Base-by-base conservation (phyloP, 2,329 filamentous ascomycete species). In the Ophiobolus disseminans region DNA sequence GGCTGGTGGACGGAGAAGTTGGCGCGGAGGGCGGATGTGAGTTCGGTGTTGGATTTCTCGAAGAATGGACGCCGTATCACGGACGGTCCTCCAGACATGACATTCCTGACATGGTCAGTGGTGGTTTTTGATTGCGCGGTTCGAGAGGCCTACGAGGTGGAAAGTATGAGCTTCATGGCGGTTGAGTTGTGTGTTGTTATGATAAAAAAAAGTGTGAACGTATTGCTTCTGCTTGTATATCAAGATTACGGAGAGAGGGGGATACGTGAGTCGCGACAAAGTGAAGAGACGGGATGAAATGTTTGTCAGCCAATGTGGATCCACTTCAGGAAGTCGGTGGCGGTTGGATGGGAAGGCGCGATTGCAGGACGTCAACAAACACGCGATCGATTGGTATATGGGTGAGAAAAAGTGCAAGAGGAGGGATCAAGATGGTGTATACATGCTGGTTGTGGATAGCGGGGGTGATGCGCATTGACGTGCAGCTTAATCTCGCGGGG, bases 31-130 rank as follows among this genome's bases (percentile, higher is more conserved):
- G 91, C 90, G 66, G 91, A 92, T 57, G 91, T 89, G 62, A 99
- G 84, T 75, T 99, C 94, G 63, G 92, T 86, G 72, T 97, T 97
- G 45, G 93, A 97, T 70, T 92, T 91, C 69, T 86, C 86, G 58
- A 85, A 84, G 51, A 86, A 82, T 13, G 87, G 85, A 66, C 89
- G 90, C 55, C 90, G 87, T 73, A 96, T 88, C 55, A 96, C 87
- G 39, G 91, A 90, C 48, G 89, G 88, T 48, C 90, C 89, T 56
- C 85, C 86, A 63, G 87, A 87, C 82, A 96, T 90, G 72, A 96
- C 88, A 78, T 96, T 97, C 68, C 84, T 86, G 64, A 85, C 77
- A 90, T 93, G 69, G 81, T 55, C 40, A 70, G 61, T n/a, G 61
- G 62, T 23, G 50, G 31, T 19, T 23, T 16, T 23, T 20, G 22